Base-by-base conservation (phyloP, 2,329 filamentous ascomycete species). In the Stenocarpella maydis region DNA sequence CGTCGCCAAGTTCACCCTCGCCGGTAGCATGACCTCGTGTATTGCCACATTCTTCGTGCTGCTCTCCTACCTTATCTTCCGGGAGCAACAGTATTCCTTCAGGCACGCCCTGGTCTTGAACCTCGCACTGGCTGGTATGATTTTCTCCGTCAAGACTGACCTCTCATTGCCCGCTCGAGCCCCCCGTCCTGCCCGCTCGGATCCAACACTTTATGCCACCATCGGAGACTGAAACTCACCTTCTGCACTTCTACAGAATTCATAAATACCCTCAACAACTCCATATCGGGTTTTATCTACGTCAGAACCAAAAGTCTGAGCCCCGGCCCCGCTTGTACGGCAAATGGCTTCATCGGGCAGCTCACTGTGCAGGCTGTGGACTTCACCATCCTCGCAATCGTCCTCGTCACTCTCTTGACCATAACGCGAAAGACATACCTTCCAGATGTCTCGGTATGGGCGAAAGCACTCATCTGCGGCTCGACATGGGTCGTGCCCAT, bases 331-430 rank as follows among this genome's bases (percentile, higher is more conserved):
- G 78, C 77, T 4, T 85, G 83, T 71, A 76, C 76, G 8, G 69
- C 80, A 24, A 85, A 84, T 72, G 83, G 82, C 43, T 83, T 80
- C 74, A 71, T 83, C 47, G 81, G 81, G 24, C 83, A 85, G 67
- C 75, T 83, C 47, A 82, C 80, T 1, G 82, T 83, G 7, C 82
- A 84, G 72, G 79, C 80, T 5, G 77, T 78, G 34, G 80, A 82
- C 67, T 81, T 83, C 69, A 80, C 79, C 39, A 82, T 85, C 58
- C 75, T 85, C 14, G 79, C 82, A 37, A 84, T 85, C 26, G 78
- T 82, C 17, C 75, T 84, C 17, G 76, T 80, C 3, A 68, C 66
- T 26, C 47, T 68, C 15, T n/a, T 64, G 37, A 54, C 66, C 26
- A 52, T 54, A 31, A 78, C 76, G 19, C 75, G 77, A 52, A 76